Base-by-base conservation (phyloP, 2,329 filamentous ascomycete genomes). In the Metarhizium anisopliae region DNA sequence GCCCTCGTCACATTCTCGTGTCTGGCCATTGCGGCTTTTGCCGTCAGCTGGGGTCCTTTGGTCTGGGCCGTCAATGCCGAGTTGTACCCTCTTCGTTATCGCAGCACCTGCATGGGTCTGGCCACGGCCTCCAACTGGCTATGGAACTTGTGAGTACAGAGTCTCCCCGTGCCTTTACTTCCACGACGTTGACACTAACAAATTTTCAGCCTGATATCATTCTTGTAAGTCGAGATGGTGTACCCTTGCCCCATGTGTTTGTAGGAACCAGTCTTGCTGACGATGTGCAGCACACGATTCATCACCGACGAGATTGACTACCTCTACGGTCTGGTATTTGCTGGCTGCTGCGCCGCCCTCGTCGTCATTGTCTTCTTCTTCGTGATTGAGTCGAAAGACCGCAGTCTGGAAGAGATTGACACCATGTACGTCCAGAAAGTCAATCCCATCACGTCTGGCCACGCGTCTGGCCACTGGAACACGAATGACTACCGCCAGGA, bases 331-430 rank as follows among this genome's bases (percentile, higher is more conserved):
- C 82, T 89, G 57, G 81, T 90, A 43, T 89, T 89, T 66, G 86
- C 84, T 0, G 83, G 78, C 4, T 88, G 84, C 68, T 84, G 84
- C 65, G 79, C 82, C 56, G 77, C 77, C 10, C 82, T 84, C 20
- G 77, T 84, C 4, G 63, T 81, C 18, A 77, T 89, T 52, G 85
- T 90, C 57, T 90, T 85, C 76, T 87, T 90, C 76, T 89, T 89
- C 70, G 77, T 90, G 59, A 85, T 85, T 64, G 87, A 90, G 72
- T 85, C 80, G 59, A 85, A 87, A 70, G 85, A 85, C 63, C 80
- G 86, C 36, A 83, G 81, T 1, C 77, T 91, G 18, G 87, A 90
- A 72, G 86, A 90, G 69, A 85, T 90, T 55, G 87, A 90, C 69
- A 84, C 81, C 56, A 90, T 90, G 86, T 92, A 92, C 66, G 74